Conservation (phyloP, 2,329 filamentous ascomycete genomes). For the Atkinsonella texensis region DNA sequence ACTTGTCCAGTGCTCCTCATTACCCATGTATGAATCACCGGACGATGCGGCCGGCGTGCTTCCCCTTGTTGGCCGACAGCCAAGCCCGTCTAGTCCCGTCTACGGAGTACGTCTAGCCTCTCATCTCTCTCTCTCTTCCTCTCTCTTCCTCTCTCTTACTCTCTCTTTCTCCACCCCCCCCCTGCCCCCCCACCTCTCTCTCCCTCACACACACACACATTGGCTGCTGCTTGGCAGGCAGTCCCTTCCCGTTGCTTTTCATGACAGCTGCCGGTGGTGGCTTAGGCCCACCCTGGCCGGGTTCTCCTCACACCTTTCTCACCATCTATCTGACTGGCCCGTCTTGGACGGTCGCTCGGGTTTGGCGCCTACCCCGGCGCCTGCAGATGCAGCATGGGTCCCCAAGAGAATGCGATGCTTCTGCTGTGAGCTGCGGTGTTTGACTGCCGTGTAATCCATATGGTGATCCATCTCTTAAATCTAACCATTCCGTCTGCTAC, state of each 20-base stretch:
- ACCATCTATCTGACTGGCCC: neutral
- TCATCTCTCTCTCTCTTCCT: too few species aligned
- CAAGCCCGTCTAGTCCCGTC: neutral
- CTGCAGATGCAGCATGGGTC: conserved; percentile 1
- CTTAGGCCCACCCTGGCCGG: neutral
- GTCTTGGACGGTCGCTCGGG: neutral
- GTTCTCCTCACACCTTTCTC: conserved; percentile 2
- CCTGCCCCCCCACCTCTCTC: neutral
- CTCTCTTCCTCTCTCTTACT: too few species aligned
- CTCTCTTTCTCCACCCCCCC: too few species aligned
- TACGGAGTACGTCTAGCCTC: too few species aligned
- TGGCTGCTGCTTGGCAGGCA: neutral
- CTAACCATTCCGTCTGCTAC: neutral
- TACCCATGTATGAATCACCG: neutral
- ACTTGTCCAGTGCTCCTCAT: neutral
- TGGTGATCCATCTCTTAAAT: neutral
- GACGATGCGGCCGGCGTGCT: neutral
- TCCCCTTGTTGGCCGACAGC: neutral
- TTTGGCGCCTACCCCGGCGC: conserved; percentile 4
- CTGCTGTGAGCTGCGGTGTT: neutral
- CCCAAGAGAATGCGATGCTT: neutral
- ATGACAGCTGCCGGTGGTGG: neutral
- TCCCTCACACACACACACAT: neutral
- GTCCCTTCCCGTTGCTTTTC: neutral
- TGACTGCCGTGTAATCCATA: neutral